These are phyloP conservation scores for Boletus eberwhitei DNA, from an alignment of 768 basidiomycete genomes.

Conservation along the genomic window DNA sequence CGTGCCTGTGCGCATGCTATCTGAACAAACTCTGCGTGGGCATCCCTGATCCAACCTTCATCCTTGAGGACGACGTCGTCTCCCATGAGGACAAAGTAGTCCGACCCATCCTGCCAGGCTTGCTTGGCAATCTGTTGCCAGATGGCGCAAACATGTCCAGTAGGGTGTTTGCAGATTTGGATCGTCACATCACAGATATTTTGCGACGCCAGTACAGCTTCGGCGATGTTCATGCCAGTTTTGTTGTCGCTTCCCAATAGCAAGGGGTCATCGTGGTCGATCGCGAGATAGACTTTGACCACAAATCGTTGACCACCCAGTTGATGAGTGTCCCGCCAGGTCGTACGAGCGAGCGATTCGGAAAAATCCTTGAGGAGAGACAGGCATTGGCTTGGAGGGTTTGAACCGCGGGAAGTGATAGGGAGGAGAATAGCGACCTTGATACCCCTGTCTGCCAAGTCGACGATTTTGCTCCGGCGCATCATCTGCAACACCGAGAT, in stretches of 20 bases:
- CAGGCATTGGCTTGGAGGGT: conserved; percentile 38
- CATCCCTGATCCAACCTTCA: conserved; percentile 49
- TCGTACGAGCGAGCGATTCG: conserved; percentile 42
- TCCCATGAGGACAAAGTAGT: conserved; percentile 53
- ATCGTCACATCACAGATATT: conserved; percentile 38
- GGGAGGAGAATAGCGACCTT: conserved; percentile 55
- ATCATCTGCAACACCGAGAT: conserved; percentile 21
- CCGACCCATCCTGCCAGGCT: conserved; percentile 47
- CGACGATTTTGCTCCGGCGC: conserved; percentile 37
- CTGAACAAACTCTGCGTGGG: conserved; percentile 37
- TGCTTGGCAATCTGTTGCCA: conserved; percentile 49
- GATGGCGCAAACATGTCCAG: conserved; percentile 49
- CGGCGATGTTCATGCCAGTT: conserved; percentile 30
- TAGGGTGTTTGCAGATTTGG: conserved; percentile 38
- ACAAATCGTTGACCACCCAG: conserved; percentile 33
- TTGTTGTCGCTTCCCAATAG: conserved; percentile 25
- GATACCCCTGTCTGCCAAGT: conserved; percentile 33
- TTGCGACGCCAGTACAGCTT: conserved; percentile 33
- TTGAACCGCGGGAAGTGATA: conserved; percentile 48
- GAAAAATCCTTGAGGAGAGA: conserved; percentile 42
- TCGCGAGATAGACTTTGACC: conserved; percentile 48
- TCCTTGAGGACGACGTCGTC: conserved; percentile 53
- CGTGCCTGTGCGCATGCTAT: conserved; percentile 30
- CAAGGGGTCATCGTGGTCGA: conserved; percentile 48
- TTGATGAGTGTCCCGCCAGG: conserved; percentile 39